Base-by-base conservation (phyloP, 2,329 filamentous ascomycete species). In the Aspergillus versicolor region DNA sequence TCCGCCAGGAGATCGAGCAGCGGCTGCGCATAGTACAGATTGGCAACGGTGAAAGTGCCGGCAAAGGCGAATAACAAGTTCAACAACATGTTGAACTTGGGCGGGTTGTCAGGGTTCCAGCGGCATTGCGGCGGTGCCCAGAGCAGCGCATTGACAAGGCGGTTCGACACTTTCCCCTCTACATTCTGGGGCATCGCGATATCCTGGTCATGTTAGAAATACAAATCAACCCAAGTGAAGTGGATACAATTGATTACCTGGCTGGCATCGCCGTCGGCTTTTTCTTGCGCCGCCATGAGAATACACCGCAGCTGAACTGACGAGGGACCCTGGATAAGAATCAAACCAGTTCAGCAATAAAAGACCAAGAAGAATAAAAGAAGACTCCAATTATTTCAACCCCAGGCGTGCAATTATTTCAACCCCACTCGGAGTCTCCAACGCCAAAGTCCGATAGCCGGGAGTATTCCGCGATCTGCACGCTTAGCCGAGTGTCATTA, bases 21-120 rank as follows among this genome's bases (percentile, higher is more conserved):
- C 0, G 90, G 89, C 65, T 92, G 89, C 58, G 84, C 90, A 73
- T 93, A 92, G 75, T 93, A 93, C 3, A 93, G 77, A 64, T 92
- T 92, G 17, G 89, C 89, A 6, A 92, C 90, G 0, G 69, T 71
- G 54, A 72, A 71, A 2, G 69, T 70, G 4, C 76, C 81, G 0
- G 82, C 88, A 48, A 67, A 66, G 5, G 65, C 87, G 60, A 91
- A 91, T 1, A 92, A 73, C 3, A 91, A 70, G 65, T 92, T 92
- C 68, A 90, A 77, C 3, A 78, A 76, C 64, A 90, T 75, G 1
- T 84, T 88, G 71, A 93, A 91, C 32, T 81, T 77, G 0, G 88
- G 88, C 7, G 89, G 89, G 54, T 83, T 80, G 0, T 83, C 71
- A 0, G 85, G 81, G 63, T 91, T 81, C 76, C 87, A 92, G 45